Evolutionary conservation across 768 basidiomycete genomes (phyloP), one percentile per base, ranked within the genome.

Genomic region (Lentinula sp.): DNA sequence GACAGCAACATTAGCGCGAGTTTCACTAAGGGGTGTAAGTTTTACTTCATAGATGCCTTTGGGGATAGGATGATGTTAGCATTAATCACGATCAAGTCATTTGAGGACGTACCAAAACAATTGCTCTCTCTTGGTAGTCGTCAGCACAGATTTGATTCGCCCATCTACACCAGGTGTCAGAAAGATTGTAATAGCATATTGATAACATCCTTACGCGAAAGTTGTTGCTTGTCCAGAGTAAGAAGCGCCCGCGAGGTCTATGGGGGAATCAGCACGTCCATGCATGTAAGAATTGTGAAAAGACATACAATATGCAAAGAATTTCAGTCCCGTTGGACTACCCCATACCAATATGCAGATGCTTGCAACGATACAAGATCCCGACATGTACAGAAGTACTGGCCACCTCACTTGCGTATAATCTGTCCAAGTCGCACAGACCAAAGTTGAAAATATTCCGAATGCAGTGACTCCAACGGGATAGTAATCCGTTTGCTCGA

Each of bases 221-320:
- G 88, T 91, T 16, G 83, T 84, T 5, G 88, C 90, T 68, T 91
- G 90, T 9, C 89, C 88, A 0, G 87, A 80, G 67, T 86, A 91
- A 5, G 86, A 83, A 15, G 87, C 85, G 1, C 88, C 87, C 5
- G 83, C 80, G 9, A 84, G 66, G 68, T 84, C 81, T 85, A 58
- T 6, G 42, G 40, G 8, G 9, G 46, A n/a, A 31, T 39, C 8
- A 35, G 21, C 15, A 31, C 46, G 10, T 49, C 28, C 40, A 15
- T 50, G n/a, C 9, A 49, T n/a, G 1, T 37, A 42, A 40, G 52
- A 31, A 18, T 34, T n/a, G 13, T 28, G 5, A 32, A 34, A 21
- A 32, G 31, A 23, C n/a, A 62, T 61, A 83, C 86, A 89, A 67
- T 87, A 91, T 4, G 87, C 90, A 64, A 90, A 88, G 70, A 87